A percentile compares a stretch with the other conserved stretches of the same genome.
Conservation (phyloP, 495 filamentous ascomycete genomes). For the Hypoxylon rickii region DNA sequence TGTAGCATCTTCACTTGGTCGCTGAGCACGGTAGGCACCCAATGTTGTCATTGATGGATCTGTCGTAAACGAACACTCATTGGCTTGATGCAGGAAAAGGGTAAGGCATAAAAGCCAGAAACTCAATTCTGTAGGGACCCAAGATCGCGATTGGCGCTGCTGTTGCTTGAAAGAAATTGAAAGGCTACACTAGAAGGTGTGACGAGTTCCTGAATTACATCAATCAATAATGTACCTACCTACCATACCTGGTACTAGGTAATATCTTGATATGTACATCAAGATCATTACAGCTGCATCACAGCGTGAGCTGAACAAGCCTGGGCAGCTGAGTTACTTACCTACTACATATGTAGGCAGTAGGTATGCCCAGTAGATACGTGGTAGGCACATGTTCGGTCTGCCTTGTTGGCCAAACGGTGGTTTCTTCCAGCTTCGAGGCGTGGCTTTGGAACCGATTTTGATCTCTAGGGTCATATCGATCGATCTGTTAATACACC, state of each 20-base stretch:
- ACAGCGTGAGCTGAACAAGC: too few species aligned
- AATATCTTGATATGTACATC: background rate
- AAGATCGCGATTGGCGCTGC: slow-evolving; percentile 14
- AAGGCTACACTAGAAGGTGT: slow-evolving; percentile 18
- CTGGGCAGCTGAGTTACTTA: too few species aligned
- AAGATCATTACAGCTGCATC: slow-evolving; percentile 5
- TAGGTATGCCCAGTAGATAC: too few species aligned
- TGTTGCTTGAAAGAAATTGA: slow-evolving; percentile 16
- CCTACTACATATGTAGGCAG: background rate
- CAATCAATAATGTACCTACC: background rate
- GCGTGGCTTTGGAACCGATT: too few species aligned
- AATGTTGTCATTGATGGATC: too few species aligned
- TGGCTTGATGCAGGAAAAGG: background rate
- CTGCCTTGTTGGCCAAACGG: too few species aligned
- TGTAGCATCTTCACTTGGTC: too few species aligned
- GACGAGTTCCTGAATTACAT: slow-evolving; percentile 7
- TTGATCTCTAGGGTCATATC: too few species aligned
- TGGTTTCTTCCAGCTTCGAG: too few species aligned
- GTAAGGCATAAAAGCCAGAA: background rate
- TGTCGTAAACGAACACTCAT: background rate
- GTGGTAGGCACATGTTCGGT: too few species aligned
- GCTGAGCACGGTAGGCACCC: too few species aligned
- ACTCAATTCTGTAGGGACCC: slow-evolving; percentile 1
- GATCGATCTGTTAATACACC: too few species aligned
- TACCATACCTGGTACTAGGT: background rate